Base-by-base conservation (phyloP, 495 filamentous ascomycete genomes). In the Penicillium argentinense region DNA sequence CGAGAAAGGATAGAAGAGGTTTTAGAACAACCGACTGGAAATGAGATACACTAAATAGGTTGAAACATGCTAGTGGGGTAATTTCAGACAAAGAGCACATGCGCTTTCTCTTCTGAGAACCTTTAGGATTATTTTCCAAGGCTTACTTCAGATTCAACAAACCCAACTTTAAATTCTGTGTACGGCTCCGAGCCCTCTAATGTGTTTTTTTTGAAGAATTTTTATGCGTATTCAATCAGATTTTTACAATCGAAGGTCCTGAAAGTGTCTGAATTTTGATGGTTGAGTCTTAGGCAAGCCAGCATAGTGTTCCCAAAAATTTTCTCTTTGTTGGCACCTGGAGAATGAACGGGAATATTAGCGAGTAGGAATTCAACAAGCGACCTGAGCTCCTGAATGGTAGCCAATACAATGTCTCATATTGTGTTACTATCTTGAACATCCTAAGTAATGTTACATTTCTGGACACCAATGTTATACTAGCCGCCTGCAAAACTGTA, bases 261-360 rank as follows among this genome's bases (percentile, higher is more conserved):
- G n/a, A n/a, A n/a, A n/a, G n/a, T n/a, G n/a, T n/a, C n/a, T n/a
- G n/a, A n/a, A n/a, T n/a, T n/a, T n/a, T n/a, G n/a, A n/a, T n/a
- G n/a, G n/a, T n/a, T n/a, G n/a, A n/a, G n/a, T n/a, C n/a, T n/a
- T n/a, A n/a, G n/a, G n/a, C n/a, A 21, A 19, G 6, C n/a, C 16
- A 5, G 33, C 8, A 4, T 2, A n/a, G 3, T 9, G 19, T 29
- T 39, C 36, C 47, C 52, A 51, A 49, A 57, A 17, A 39, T 26
- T 36, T 28, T 29, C 24, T 56, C 56, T 60, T 53, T 63, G 56
- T 60, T 57, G 29, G 43, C 34, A 42, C 4, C 34, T 13, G 19
- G 28, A 39, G 9, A 29, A 4, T 17, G 28, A 24, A 24, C 26
- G 7, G 32, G 23, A 39, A 42, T n/a, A 32, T 53, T 26, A 37